Percentiles rank a stretch among this genome's conserved stretches.
phyloP scores from a whole-genome alignment of 306 rosid species.

The Glycine soja region DNA sequence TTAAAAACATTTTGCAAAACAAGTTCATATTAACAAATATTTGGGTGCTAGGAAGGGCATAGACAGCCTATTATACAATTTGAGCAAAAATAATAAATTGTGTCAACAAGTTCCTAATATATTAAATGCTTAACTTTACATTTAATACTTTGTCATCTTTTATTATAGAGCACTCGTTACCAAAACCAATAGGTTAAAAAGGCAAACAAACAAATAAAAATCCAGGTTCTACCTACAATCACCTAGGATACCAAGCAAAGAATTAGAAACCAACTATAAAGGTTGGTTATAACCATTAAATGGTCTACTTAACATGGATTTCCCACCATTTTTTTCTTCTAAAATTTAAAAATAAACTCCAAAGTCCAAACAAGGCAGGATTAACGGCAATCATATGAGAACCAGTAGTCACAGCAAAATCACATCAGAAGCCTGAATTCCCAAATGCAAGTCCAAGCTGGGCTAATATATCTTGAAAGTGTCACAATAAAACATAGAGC shows the following conservation, averaged over 20 bases:
- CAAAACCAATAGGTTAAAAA: background rate
- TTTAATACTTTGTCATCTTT: too few relatives aligned
- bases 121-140: too few relatives aligned
- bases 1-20: background rate
- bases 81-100: too few relatives aligned
- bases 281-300: constrained; percentile 1
- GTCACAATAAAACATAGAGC: background rate
- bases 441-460: constrained; percentile 20
- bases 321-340: too few relatives aligned
- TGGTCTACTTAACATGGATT: background rate
- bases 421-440: background rate
- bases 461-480: constrained; percentile 11
- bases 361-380: background rate
- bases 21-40: constrained; percentile 17
- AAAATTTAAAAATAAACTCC: too few relatives aligned
- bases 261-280: constrained; percentile 23
- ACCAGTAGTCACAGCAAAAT: too few relatives aligned
- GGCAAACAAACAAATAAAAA: constrained; percentile 8
- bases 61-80: constrained; percentile 10
- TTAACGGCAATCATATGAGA: constrained; percentile 16
- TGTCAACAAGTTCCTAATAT: too few relatives aligned
- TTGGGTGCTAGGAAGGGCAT: background rate
- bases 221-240: constrained; percentile 27
- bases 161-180: background rate
- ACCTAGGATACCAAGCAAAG: background rate